Base-by-base conservation (phyloP, 148 eudicot species). In the Heliamphora exappendiculata region DNA sequence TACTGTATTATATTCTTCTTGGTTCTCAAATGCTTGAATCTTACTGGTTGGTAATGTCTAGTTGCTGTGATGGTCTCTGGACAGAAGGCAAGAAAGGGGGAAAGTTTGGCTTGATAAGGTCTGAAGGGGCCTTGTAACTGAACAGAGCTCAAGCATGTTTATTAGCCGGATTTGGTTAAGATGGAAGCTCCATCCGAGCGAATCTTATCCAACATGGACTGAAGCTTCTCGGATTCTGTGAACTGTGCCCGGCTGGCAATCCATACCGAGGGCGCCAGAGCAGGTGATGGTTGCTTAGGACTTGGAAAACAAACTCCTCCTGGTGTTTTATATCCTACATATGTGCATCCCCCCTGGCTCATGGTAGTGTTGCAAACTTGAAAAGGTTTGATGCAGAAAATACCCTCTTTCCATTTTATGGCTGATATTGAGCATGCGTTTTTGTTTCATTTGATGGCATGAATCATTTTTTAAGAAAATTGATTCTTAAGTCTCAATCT, bases 151-250 rank as follows among this genome's bases (percentile, higher is more conserved):
- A 83, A 59, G 76, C 86, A 24, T 84, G 82, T 19, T 71, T 83
- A 42, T 39, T 36, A 51, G 72, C 80, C 31, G 78, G 79, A 65
- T 34, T 68, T 11, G 55, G 55, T 59, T 88, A 88, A 81, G 78
- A 80, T 16, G 80, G 64, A 76, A 87, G 66, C 87, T 85, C 75
- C 88, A 89, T 82, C 92, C 88, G 1, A 89, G 88, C 66, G 78
- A 83, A 31, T 80, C 11, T 53, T 83, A 83, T 75, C 82, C 80
- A 13, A 70, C 75, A 12, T 83, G 86, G 86, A 83, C 86, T n/a
- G n/a, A n/a, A n/a, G n/a, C n/a, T n/a, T n/a, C n/a, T n/a, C n/a
- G n/a, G n/a, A n/a, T n/a, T n/a, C n/a, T n/a, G n/a, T n/a, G n/a
- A n/a, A n/a, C n/a, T n/a, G n/a, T n/a, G n/a, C n/a, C 78, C 2